Conservation (phyloP, 2,329 filamentous ascomycete genomes). For the Phaeosphaeria sp. region DNA sequence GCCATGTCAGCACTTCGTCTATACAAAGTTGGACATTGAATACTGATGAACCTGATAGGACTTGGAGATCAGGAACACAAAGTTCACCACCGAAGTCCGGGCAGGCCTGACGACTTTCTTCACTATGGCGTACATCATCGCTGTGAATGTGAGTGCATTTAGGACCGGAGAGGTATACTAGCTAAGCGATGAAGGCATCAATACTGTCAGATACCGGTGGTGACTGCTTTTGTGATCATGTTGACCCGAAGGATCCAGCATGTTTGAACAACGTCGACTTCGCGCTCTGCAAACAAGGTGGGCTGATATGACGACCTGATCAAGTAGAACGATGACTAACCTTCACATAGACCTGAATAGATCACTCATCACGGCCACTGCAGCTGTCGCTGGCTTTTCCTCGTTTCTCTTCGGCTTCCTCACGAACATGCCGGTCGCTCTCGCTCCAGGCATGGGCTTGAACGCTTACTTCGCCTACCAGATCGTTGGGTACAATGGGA, state of each 20-base stretch:
- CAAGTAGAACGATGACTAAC: slow-evolving; percentile 1
- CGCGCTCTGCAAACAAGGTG: slow-evolving; percentile 60
- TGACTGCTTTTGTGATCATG: slow-evolving; percentile 70
- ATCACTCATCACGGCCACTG: slow-evolving; percentile 83
- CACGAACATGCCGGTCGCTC: slow-evolving; percentile 69
- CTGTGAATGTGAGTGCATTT: slow-evolving; percentile 32
- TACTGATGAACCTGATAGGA: slow-evolving; percentile 54
- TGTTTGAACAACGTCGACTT: slow-evolving; percentile 66
- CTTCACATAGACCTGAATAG: slow-evolving; percentile 63
- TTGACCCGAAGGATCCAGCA: slow-evolving; percentile 52
- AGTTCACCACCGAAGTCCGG: slow-evolving; percentile 82
- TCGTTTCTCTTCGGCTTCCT: slow-evolving; percentile 82
- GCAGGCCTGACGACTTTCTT: slow-evolving; percentile 76
- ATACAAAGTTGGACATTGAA: slow-evolving; percentile 2
- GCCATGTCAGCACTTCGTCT: slow-evolving; percentile 68
- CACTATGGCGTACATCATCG: slow-evolving; percentile 53
- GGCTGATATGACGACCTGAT: not conserved
- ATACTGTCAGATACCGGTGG: slow-evolving; percentile 67
- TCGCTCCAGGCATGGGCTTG: slow-evolving; percentile 56
- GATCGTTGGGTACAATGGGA: slow-evolving; percentile 78
- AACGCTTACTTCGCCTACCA: slow-evolving; percentile 89
- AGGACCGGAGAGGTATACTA: not conserved
- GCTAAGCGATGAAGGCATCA: slow-evolving; percentile 31
- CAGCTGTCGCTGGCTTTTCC: slow-evolving; percentile 77
- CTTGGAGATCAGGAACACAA: slow-evolving; percentile 74